Conservation (phyloP, 768 basidiomycete species). For the Chalciporus chontae region DNA sequence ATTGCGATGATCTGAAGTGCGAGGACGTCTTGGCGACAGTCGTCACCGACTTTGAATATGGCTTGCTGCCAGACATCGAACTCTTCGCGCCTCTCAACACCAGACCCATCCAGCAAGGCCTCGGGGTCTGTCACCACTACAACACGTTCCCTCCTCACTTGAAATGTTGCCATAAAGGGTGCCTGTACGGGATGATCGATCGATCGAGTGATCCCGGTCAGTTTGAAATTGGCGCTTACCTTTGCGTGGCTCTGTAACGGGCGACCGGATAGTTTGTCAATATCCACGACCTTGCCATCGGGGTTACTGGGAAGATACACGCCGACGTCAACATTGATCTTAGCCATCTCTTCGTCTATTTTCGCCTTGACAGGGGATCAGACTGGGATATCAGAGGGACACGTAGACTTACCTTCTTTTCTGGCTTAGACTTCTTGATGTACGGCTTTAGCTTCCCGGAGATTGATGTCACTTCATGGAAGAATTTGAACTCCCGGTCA, state of each 20-base stretch:
- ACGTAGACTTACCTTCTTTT: constrained; percentile 74
- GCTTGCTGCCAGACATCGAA: constrained; percentile 97
- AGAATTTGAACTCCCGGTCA: constrained; percentile 93
- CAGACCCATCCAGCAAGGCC: constrained; percentile 62
- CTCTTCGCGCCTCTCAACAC: constrained; percentile 52
- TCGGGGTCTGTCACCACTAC: constrained; percentile 70
- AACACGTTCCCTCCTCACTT: constrained; percentile 84
- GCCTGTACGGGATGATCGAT: constrained; percentile 53
- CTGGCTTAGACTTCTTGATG: constrained; percentile 91
- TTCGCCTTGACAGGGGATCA: constrained; percentile 63
- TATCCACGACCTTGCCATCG: constrained; percentile 93
- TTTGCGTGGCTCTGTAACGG: constrained; percentile 98
- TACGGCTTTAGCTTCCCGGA: constrained; percentile 96
- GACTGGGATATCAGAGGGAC: neutral
- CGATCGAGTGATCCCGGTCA: neutral
- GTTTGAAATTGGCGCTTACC: constrained; percentile 38
- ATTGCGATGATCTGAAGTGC: constrained; percentile 97
- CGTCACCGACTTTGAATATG: constrained; percentile 99
- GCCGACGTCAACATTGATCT: constrained; percentile 88
- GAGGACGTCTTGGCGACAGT: constrained; percentile 97
- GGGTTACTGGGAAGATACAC: constrained; percentile 98
- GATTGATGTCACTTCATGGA: constrained; percentile 95
- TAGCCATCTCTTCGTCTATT: constrained; percentile 99
- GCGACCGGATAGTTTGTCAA: constrained; percentile 94
- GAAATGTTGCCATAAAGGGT: constrained; percentile 99